These are phyloP conservation scores for Coemansia sp. DNA, from an alignment of 371 early-diverging fungal genomes.

Conservation along the genomic window DNA sequence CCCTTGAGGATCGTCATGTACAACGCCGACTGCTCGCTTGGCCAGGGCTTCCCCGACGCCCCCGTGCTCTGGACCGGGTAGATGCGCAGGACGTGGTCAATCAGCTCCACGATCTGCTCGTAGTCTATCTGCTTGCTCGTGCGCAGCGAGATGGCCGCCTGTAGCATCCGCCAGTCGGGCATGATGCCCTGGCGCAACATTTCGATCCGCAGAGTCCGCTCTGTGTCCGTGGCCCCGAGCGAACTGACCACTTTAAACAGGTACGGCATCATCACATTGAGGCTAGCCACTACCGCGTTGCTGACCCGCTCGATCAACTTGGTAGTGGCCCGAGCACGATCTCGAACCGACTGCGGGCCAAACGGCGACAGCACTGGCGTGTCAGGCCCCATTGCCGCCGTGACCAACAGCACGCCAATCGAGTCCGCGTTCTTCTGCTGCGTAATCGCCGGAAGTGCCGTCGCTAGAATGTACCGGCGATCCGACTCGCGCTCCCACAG, in stretches of 20 bases:
- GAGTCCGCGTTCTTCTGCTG: slow-evolving; percentile 12
- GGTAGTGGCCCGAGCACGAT: slow-evolving; percentile 10
- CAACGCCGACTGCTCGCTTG: slow-evolving; percentile 4
- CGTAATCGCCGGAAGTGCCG: slow-evolving; percentile 11
- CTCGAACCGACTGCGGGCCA: slow-evolving; percentile 17
- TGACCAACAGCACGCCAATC: slow-evolving; percentile 19
- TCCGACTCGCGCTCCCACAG: slow-evolving; percentile 28
- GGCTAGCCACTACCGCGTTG: neutral
- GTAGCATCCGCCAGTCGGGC: slow-evolving; percentile 16
- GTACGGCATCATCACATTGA: slow-evolving; percentile 13
- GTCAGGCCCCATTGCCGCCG: slow-evolving; percentile 27
- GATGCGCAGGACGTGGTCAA: slow-evolving; percentile 11
- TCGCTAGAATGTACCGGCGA: slow-evolving; percentile 17
- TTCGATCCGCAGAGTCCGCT: slow-evolving; percentile 34
- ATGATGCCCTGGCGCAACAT: slow-evolving; percentile 30
- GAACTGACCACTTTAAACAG: slow-evolving; percentile 19
- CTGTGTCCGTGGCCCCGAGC: slow-evolving; percentile 19
- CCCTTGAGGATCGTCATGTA: slow-evolving; percentile 36
- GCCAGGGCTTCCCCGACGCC: neutral
- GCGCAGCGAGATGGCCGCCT: slow-evolving; percentile 23
- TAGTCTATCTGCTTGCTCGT: slow-evolving; percentile 1
- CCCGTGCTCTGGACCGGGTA: neutral
- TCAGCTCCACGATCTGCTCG: slow-evolving; percentile 17
- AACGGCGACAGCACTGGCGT: slow-evolving; percentile 16
- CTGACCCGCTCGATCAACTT: slow-evolving; percentile 5